phyloP scores from a whole-genome alignment of 140 eudicot species.

The Flaveria floridana region DNA sequence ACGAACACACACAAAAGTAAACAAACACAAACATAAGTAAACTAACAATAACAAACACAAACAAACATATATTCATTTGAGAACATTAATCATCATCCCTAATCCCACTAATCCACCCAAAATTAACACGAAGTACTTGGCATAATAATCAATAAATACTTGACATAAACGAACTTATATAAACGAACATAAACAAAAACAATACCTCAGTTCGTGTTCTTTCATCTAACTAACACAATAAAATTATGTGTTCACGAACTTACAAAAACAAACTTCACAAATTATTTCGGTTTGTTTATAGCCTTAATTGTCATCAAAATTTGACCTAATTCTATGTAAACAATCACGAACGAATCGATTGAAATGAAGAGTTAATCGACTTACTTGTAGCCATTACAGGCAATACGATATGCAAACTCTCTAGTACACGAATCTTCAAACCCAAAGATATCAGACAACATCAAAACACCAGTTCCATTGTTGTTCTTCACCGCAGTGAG shows the following conservation, averaged over 20 bases:
- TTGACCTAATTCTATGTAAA: background rate
- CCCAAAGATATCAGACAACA: slow-evolving; percentile 81
- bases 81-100: too few species aligned
- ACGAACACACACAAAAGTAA: background rate
- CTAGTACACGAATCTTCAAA: slow-evolving; percentile 65
- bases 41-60: background rate
- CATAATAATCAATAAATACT: background rate
- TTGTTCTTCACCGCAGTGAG: slow-evolving; percentile 83
- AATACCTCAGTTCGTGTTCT: background rate
- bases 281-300: too few species aligned
- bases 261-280: background rate
- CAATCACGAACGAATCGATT: background rate
- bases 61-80: too few species aligned
- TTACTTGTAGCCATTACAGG: slow-evolving; percentile 97
- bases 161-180: background rate
- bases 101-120: too few species aligned
- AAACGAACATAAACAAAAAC: background rate
- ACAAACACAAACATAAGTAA: background rate
- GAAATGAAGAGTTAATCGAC: slow-evolving; percentile 22
- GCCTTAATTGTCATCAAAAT: background rate
- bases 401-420: slow-evolving; percentile 85
- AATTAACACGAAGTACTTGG: background rate
- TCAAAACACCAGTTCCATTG: slow-evolving; percentile 74
- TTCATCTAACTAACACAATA: too few species aligned
- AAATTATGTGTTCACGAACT: too few species aligned